Conservation (phyloP, 768 basidiomycete genomes). For the Naematelia aurantialba region DNA sequence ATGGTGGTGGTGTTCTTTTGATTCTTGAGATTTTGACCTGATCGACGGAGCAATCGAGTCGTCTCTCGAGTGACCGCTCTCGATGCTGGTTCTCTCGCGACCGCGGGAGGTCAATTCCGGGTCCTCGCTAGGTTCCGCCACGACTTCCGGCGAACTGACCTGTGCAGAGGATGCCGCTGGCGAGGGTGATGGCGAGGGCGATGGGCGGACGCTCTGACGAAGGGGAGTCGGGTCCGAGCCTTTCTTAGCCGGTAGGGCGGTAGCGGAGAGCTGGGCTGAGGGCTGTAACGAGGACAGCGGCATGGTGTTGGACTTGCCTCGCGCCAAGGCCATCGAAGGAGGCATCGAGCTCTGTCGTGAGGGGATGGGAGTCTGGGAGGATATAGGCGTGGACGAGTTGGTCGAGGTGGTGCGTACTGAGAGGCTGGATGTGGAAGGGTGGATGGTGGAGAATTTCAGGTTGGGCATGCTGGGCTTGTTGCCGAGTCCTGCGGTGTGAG, state of each 20-base stretch:
- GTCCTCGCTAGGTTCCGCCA: not conserved
- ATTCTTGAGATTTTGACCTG: not conserved
- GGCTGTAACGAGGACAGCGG: conserved; percentile 1
- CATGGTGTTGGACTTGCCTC: conserved; percentile 6
- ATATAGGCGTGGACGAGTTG: conserved; percentile 4
- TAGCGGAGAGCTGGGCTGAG: not conserved
- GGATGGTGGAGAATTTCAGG: conserved; percentile 22
- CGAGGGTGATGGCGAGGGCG: not conserved
- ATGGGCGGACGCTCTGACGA: conserved; percentile 19
- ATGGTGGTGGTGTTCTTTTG: not conserved
- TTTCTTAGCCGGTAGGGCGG: conserved; percentile 16
- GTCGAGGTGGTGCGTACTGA: conserved; percentile 12
- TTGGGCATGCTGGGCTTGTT: conserved; percentile 32
- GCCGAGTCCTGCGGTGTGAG: not conserved
- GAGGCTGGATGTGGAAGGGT: conserved; percentile 9
- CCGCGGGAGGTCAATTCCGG: not conserved
- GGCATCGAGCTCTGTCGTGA: conserved; percentile 9
- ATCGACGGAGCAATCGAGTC: not conserved
- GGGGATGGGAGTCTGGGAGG: conserved; percentile 4
- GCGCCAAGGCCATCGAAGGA: conserved; percentile 13
- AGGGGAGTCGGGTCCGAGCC: conserved; percentile 37
- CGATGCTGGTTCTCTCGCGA: not conserved
- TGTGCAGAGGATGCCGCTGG: not conserved
- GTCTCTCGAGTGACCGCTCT: not conserved
- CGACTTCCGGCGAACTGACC: conserved; percentile 6